Evolutionary conservation across 768 basidiomycete species (phyloP), one percentile per base, ranked within the genome.

Genomic region (Chlorophyllum brunneum): DNA sequence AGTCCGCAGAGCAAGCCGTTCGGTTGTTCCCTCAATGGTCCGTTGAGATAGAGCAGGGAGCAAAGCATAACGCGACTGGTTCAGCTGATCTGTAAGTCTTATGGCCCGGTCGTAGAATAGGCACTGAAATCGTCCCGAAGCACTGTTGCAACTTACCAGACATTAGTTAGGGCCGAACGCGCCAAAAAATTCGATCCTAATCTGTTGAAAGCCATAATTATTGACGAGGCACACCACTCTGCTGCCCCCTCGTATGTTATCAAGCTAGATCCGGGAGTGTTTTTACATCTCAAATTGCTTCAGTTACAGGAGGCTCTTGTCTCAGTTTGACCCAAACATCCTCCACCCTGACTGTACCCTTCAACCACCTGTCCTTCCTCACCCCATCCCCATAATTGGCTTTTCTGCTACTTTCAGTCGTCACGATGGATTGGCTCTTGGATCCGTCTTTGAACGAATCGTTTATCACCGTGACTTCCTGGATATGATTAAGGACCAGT

Each of bases 171-270:
- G 51, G 65, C 75, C 4, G 69, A 78, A 7, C 77, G 91, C 16
- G 63, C 93, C 49, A 73, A 72, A 5, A 95, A 95, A 64, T 95
- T 95, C 63, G 74, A 85, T 61, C 85, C 87, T 2, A 61, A 66
- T 8, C 61, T 56, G 40, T 67, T 91, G 56, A 92, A 87, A 60
- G 87, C 86, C 13, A 74, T 97, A 54, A 83, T 95, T 39, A 75
- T 97, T 2, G 94, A 97, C 61, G 94, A 97, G 68, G 95, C 95
- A 0, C 95, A 98, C 64, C 95, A 98, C 67, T 89, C 95, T 24
- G 94, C 91, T 33, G 90, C 95, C 7, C 85, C 86, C 26, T 93
- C 94, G 83, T 95, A 70, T 49, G 83, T 72, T 9, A 13, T 24
- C 30, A 5, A 29, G 6, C 29, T 47, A 11, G 33, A n/a, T 22